Percentiles rank a stretch among this genome's conserved stretches.
These are phyloP conservation scores for Mariannaea sp. DNA, from an alignment of 2,329 filamentous ascomycete species.

Conservation along the genomic window DNA sequence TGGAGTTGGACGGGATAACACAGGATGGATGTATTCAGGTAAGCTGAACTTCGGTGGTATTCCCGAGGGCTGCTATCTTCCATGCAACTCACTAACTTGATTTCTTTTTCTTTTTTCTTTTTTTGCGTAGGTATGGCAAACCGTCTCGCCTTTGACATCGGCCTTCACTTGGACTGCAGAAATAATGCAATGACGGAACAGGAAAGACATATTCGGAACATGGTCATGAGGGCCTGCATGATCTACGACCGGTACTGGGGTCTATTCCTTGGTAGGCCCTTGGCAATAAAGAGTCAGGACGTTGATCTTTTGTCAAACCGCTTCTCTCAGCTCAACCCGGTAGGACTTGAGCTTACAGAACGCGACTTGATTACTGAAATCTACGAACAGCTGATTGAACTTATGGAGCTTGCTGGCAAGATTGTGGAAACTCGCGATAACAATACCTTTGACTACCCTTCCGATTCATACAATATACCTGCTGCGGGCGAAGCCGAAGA, in stretches of 20 bases:
- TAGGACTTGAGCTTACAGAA: slow-evolving; percentile 30
- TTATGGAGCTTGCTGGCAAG: slow-evolving; percentile 60
- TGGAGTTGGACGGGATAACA: slow-evolving; percentile 57
- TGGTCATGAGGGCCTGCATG: slow-evolving; percentile 57
- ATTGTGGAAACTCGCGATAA: slow-evolving; percentile 52
- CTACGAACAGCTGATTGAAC: slow-evolving; percentile 56
- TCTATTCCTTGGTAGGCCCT: slow-evolving; percentile 58
- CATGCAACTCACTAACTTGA: background rate
- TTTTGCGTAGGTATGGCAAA: slow-evolving; percentile 49
- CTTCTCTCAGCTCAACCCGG: slow-evolving; percentile 49
- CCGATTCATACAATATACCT: slow-evolving; percentile 39
- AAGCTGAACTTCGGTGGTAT: slow-evolving; percentile 31
- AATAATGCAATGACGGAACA: slow-evolving; percentile 49
- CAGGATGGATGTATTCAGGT: slow-evolving; percentile 60
- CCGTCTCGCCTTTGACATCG: slow-evolving; percentile 53
- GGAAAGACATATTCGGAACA: slow-evolving; percentile 54
- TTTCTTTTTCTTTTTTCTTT: too few relatives aligned
- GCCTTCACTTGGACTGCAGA: slow-evolving; percentile 53
- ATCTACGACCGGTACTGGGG: slow-evolving; percentile 61
- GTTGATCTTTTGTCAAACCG: slow-evolving; percentile 53
- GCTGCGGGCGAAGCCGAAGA: slow-evolving; percentile 45
- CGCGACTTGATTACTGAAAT: slow-evolving; percentile 43
- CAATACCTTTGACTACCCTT: slow-evolving; percentile 42
- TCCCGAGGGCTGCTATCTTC: too few relatives aligned
- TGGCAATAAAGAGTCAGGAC: slow-evolving; percentile 58